Conservation (phyloP, 2,329 filamentous ascomycete species). For the Samsoniella hepiali region DNA sequence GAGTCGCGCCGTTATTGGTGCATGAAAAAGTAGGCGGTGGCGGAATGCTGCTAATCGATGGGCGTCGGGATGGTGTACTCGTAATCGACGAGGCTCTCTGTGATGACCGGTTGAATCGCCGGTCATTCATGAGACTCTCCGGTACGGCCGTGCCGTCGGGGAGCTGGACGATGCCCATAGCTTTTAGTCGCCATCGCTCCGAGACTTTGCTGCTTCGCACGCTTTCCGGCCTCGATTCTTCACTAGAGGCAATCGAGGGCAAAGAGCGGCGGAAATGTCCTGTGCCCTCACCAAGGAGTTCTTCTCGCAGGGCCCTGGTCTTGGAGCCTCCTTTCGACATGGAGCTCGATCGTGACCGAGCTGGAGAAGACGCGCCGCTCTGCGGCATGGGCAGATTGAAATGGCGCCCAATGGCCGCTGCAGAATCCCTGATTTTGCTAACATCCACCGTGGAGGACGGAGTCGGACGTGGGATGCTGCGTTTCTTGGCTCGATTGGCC, state of each 20-base stretch:
- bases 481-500: constrained; percentile 2
- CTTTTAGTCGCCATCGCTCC: constrained; percentile 46
- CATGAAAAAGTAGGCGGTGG: constrained; percentile 2
- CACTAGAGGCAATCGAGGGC: constrained; percentile 33
- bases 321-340: constrained; percentile 30
- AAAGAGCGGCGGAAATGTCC: constrained; percentile 39
- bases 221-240: constrained; percentile 27
- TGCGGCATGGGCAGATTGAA: constrained; percentile 17
- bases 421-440: constrained; percentile 18
- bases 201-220: constrained; percentile 37
- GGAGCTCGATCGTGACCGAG: constrained; percentile 22
- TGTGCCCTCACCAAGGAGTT: constrained; percentile 29
- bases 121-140: constrained; percentile 47
- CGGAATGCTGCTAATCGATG: constrained; percentile 9
- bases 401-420: constrained; percentile 22
- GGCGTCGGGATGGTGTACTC: constrained; percentile 4
- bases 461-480: constrained; percentile 25
- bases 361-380: constrained; percentile 22
- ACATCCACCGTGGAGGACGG: constrained; percentile 4
- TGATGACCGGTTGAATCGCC: constrained; percentile 30
- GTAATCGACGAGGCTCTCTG: neutral
- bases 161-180: constrained; percentile 51
- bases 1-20: neutral
- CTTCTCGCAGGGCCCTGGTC: constrained; percentile 36
- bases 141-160: constrained; percentile 52